Evolutionary conservation across 768 basidiomycete species (phyloP), one percentile per base, ranked within the genome.

Genomic region (Lepiota venenata): DNA sequence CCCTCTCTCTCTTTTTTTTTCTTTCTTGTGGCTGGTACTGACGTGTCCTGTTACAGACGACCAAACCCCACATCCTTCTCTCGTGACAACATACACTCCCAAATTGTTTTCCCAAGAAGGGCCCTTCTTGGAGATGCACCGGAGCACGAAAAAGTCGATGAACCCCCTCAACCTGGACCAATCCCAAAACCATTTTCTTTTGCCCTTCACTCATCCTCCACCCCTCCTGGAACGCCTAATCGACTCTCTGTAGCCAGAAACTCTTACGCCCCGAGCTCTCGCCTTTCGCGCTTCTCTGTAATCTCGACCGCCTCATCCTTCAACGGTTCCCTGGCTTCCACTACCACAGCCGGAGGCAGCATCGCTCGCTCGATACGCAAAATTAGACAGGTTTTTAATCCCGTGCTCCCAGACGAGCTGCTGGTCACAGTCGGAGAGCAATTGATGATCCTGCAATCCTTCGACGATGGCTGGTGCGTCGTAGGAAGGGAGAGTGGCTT

Each of bases 381-480:
- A 66, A 79, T 88, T 55, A 80, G 78, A 29, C 88, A 88, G 62
- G 50, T 78, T 2, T 91, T 88, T 64, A 74, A 71, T 50, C 84
- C 89, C 7, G 76, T 87, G 20, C 80, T 91, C 2, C 84, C 87
- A 0, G 89, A 92, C 67, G 89, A 92, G 64, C 73, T 91, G 22
- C 69, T 83, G 32, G 55, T 87, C 55, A 64, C 72, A 16, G 61
- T 75, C 11, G 84, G 85, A 37, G 87, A 92, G 64, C 71, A 71
- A 35, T 68, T 91, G 39, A 79, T 77, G 1, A 69, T 90, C 25
- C 73, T 89, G 2, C 80, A 81, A 56, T 81, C 81, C 4, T 88
- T 84, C 60, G 85, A 91, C 55, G 89, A 91, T 54, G 89, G 88
- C 1, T 92, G 89, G 89, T 88, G 85, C 60, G 74, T 88, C 48